A percentile compares a stretch with the other conserved stretches of the same genome.
Conservation (phyloP, 805 yeast species). For the Saturnispora saitoi region DNA sequence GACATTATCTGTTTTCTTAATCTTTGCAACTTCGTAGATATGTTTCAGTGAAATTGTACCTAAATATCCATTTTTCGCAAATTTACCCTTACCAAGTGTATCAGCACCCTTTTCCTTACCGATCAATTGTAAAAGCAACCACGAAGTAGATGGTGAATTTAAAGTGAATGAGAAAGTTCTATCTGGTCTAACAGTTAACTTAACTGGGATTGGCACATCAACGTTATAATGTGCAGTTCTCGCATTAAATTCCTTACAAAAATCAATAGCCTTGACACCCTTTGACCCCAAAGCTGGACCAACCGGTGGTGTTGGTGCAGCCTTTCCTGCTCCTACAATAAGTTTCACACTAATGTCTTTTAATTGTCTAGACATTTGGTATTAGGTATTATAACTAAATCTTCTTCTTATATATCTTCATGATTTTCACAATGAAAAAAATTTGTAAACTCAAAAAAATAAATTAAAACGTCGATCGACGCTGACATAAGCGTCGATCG, state of each 20-base stretch:
- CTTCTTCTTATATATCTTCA: too few relatives aligned
- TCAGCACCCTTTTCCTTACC: slow-evolving; percentile 74
- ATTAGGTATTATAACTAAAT: too few relatives aligned
- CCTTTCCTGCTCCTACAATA: slow-evolving; percentile 94
- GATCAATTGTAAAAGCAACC: slow-evolving; percentile 74
- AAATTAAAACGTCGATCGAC: too few relatives aligned
- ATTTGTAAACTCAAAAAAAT: too few relatives aligned
- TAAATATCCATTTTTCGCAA: slow-evolving; percentile 26
- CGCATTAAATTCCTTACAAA: slow-evolving; percentile 97
- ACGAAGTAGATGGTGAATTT: slow-evolving; percentile 88
- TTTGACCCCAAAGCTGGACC: slow-evolving; percentile 98
- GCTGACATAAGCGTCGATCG: background rate
- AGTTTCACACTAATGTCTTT: slow-evolving; percentile 74
- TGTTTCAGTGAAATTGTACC: slow-evolving; percentile 66
- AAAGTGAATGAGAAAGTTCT: slow-evolving; percentile 78
- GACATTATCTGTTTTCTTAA: slow-evolving; percentile 78
- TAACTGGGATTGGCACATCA: slow-evolving; percentile 84
- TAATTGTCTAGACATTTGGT: slow-evolving; percentile 18
- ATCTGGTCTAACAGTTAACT: slow-evolving; percentile 84
- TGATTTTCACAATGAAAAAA: too few relatives aligned
- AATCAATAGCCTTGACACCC: slow-evolving; percentile 97
- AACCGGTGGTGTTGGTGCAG: slow-evolving; percentile 98
- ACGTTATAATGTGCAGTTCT: slow-evolving; percentile 82
- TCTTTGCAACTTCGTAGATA: slow-evolving; percentile 88
- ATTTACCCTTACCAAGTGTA: slow-evolving; percentile 57